phyloP scores from a whole-genome alignment of 768 basidiomycete species.

The Peribolospora baueri region DNA sequence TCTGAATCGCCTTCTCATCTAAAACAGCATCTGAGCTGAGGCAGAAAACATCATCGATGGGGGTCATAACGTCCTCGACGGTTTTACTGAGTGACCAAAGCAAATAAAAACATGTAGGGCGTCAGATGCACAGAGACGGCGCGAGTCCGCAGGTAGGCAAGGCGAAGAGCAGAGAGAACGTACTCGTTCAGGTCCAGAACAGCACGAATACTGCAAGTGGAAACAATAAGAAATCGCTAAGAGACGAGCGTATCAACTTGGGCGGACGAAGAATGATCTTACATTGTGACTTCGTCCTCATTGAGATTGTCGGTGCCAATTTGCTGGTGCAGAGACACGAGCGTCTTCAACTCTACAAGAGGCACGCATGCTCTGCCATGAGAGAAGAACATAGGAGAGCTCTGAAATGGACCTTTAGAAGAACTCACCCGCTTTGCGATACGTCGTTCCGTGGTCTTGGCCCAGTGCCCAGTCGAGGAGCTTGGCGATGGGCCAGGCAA shows the following conservation, averaged over 20 bases:
- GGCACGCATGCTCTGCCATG: too few species aligned
- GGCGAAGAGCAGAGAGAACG: too few species aligned
- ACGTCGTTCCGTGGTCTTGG: conserved; percentile 31
- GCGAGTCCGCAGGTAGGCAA: too few species aligned
- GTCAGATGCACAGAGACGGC: too few species aligned
- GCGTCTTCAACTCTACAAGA: conserved; percentile 21
- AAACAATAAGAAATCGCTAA: too few species aligned
- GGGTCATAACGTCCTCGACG: conserved; percentile 55
- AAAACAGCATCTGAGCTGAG: conserved; percentile 52
- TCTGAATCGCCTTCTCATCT: conserved; percentile 51
- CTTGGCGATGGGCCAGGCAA: conserved; percentile 46
- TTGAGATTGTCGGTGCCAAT: conserved; percentile 20
- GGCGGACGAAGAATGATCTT: conserved; percentile 11
- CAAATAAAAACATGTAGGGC: too few species aligned
- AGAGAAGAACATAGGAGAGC: too few species aligned
- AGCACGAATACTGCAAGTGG: neutral
- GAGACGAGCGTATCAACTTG: neutral
- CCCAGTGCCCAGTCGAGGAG: conserved; percentile 65
- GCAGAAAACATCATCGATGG: conserved; percentile 64
- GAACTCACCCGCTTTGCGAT: conserved; percentile 7
- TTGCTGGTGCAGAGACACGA: conserved; percentile 23
- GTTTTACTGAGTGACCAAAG: conserved; percentile 10
- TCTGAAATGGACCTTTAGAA: too few species aligned
- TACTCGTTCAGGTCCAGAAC: conserved; percentile 4
- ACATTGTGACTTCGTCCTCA: conserved; percentile 21